Evolutionary conservation across 2,329 filamentous ascomycete species (phyloP).

Genomic region (Amylocarpus encephaloides): DNA sequence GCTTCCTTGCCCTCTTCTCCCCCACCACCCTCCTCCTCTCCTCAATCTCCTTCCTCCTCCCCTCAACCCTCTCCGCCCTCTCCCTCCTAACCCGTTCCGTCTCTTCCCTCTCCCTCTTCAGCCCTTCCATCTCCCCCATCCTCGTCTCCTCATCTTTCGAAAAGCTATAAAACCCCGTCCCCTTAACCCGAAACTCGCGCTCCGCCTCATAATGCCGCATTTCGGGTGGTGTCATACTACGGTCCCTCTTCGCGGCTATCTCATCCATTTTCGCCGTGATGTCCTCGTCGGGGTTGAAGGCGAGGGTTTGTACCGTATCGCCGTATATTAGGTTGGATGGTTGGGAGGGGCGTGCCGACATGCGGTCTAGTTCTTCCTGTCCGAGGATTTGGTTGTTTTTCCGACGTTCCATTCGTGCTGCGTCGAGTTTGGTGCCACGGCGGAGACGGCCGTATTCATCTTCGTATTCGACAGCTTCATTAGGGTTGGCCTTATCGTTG

Average conservation of each 20-base stretch:
- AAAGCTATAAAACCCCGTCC: constrained; percentile 89
- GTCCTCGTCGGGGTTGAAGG: constrained; percentile 70
- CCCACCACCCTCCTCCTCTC: constrained; percentile 38
- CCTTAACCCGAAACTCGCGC: constrained; percentile 77
- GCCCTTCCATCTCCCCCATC: constrained; percentile 64
- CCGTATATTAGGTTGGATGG: constrained; percentile 75
- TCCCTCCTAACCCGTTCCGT: constrained; percentile 44
- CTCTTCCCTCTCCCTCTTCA: constrained; percentile 64
- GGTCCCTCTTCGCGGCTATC: constrained; percentile 71
- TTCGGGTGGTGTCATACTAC: constrained; percentile 71
- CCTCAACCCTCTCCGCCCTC: constrained; percentile 50
- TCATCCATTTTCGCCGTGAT: constrained; percentile 65
- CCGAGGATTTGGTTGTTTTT: constrained; percentile 46
- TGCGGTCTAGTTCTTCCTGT: constrained; percentile 57
- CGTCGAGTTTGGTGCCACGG: constrained; percentile 63
- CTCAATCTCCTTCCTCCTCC: constrained; percentile 58
- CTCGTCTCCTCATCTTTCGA: constrained; percentile 64
- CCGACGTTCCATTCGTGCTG: constrained; percentile 54
- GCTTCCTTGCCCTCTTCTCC: constrained; percentile 53
- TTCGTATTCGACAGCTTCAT: constrained; percentile 72
- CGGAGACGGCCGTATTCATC: constrained; percentile 90
- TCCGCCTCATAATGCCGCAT: constrained; percentile 80
- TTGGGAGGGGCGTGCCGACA: constrained; percentile 60
- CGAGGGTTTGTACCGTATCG: constrained; percentile 74
- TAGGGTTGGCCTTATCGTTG: constrained; percentile 29